Conservation (phyloP, 352 stramenopile genomes). For the Globisporangium camurandrum region DNA sequence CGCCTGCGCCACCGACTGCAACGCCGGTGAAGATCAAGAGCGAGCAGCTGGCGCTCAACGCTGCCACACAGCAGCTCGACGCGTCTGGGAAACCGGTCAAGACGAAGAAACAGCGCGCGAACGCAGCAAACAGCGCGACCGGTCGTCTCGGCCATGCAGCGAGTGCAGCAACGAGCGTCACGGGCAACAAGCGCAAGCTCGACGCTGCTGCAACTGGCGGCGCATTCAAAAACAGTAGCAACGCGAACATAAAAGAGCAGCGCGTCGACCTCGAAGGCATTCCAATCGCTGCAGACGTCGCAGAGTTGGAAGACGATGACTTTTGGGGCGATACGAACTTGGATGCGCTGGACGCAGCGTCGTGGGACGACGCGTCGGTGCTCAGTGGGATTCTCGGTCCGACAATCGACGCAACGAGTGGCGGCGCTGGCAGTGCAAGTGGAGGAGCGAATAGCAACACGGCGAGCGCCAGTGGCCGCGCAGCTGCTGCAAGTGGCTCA, state of each 20-base stretch:
- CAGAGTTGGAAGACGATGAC: conserved; percentile 72
- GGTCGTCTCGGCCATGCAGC: conserved; percentile 9
- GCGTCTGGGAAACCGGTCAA: conserved; percentile 29
- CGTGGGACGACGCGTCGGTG: conserved; percentile 75
- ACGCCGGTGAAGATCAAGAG: conserved; percentile 24
- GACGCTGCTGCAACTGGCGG: conserved; percentile 26
- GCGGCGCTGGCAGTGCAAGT: neutral
- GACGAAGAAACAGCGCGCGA: conserved; percentile 60
- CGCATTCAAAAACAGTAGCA: neutral
- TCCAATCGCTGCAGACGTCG: conserved; percentile 54
- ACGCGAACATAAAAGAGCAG: conserved; percentile 50
- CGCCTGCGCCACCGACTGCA: conserved; percentile 19
- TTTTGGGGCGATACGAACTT: conserved; percentile 87
- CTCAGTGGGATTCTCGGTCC: conserved; percentile 54
- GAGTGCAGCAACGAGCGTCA: conserved; percentile 5
- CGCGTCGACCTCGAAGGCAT: conserved; percentile 74
- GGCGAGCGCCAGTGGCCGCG: conserved; percentile 8
- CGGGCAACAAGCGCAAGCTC: conserved; percentile 62
- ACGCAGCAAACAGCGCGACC: too few species aligned
- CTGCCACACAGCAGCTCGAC: conserved; percentile 18
- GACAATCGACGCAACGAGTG: conserved; percentile 17
- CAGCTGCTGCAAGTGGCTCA: conserved; percentile 9
- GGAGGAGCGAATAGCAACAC: conserved; percentile 9
- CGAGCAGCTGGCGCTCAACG: conserved; percentile 15
- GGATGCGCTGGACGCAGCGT: conserved; percentile 72